Percentiles rank a stretch among this genome's conserved stretches.
Evolutionary conservation across 306 rosid genomes (phyloP).

Genomic region (Parietaria judaica): DNA sequence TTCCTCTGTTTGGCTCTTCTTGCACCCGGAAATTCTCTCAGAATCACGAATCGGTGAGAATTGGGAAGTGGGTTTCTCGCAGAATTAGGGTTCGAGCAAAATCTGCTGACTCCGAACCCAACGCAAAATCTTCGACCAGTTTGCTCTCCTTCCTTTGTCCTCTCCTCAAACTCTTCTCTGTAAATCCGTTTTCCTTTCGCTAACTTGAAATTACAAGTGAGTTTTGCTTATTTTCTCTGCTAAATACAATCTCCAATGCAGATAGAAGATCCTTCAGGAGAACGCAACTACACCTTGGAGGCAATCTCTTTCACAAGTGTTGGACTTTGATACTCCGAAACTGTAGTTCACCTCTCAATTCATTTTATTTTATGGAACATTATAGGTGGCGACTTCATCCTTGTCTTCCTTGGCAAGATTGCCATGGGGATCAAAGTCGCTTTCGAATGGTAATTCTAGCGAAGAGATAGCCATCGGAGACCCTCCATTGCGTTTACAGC

Average conservation of each 20-base stretch:
- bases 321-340: not conserved
- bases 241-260: constrained; percentile 10
- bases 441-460: constrained; percentile 23
- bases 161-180: constrained; percentile 69
- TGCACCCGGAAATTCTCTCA: constrained; percentile 16
- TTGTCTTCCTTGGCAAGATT: constrained; percentile 70
- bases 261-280: constrained; percentile 81
- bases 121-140: constrained; percentile 31
- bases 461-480: constrained; percentile 25
- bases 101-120: constrained; percentile 27
- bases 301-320: constrained; percentile 17
- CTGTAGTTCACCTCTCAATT: not conserved
- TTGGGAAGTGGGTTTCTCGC: constrained; percentile 25
- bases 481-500: constrained; percentile 56
- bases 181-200: constrained; percentile 14
- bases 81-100: constrained; percentile 27
- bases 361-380: constrained; percentile 2
- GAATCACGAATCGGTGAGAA: constrained; percentile 3
- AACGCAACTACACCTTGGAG: constrained; percentile 68
- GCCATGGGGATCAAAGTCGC: constrained; percentile 76
- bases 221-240: not conserved
- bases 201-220: not conserved
- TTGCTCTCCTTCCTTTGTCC: constrained; percentile 68
- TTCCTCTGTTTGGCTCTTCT: constrained; percentile 18
- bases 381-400: constrained; percentile 59